Evolutionary conservation across 1,139 yeast genomes (phyloP).

Genomic region (Protomyces pachydermus): DNA sequence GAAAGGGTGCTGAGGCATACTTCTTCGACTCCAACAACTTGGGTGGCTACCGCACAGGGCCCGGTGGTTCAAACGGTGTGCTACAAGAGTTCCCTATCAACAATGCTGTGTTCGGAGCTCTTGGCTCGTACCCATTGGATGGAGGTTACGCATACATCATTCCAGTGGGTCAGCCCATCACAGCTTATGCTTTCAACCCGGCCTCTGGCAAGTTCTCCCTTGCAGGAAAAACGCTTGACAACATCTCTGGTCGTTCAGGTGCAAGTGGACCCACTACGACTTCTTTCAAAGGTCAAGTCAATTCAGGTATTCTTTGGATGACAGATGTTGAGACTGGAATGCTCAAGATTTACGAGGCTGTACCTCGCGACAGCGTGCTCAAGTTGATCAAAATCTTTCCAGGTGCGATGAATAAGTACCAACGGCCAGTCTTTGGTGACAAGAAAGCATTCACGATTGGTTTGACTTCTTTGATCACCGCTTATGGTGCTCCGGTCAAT

Average conservation of each 20-base stretch:
- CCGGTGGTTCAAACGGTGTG: conserved; percentile 11
- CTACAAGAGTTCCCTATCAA: conserved; percentile 1
- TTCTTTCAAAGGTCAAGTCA: neutral
- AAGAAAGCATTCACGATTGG: neutral
- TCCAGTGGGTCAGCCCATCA: conserved; percentile 1
- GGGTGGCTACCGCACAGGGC: conserved; percentile 8
- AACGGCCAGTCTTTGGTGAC: conserved; percentile 8
- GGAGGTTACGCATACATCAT: conserved; percentile 9
- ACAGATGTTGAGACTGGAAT: conserved; percentile 12
- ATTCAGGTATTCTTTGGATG: conserved; percentile 5
- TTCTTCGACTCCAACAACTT: conserved; percentile 3
- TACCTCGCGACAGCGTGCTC: neutral
- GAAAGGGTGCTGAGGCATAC: conserved; percentile 14
- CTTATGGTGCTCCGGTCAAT: conserved; percentile 6
- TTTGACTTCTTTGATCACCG: neutral
- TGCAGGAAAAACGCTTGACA: neutral
- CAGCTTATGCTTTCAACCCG: neutral
- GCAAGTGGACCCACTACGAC: conserved; percentile 1
- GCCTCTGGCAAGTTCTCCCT: neutral
- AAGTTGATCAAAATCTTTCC: neutral
- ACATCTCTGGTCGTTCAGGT: conserved; percentile 7
- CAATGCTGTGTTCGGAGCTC: conserved; percentile 1
- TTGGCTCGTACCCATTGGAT: conserved; percentile 7
- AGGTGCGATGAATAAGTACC: neutral
- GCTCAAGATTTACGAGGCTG: neutral